Evolutionary conservation across 768 basidiomycete species (phyloP), one percentile per base, ranked within the genome.

Genomic region (Termitomyces sp.): DNA sequence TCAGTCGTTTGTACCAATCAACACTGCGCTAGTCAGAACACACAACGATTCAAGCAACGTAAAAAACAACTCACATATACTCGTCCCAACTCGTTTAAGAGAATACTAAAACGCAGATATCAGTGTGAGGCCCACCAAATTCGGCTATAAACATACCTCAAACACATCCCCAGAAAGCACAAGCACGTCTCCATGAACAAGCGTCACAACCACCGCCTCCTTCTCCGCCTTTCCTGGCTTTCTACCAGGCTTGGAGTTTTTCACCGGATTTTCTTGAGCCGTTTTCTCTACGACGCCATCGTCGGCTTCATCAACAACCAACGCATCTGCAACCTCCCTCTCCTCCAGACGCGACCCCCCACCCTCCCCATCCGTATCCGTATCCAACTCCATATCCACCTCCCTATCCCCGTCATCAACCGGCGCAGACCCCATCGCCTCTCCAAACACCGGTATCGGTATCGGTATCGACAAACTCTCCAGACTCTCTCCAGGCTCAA

Each of bases 101-200:
- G 78, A 76, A 70, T 79, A 81, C 80, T 81, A 61, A n/a, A n/a
- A n/a, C 20, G 51, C 33, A 63, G 39, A 33, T 28, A 39, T 52
- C 38, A 65, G 50, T n/a, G n/a, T n/a, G n/a, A n/a, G n/a, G n/a
- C 28, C 59, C 57, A 1, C 28, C 24, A 35, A 36, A 49, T 13
- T 38, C 45, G 13, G 52, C 36, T 36, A 58, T 54, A 55, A 52
- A 66, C 74, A n/a, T 61, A 78, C 80, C 72, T 78, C 72, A 58
- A 79, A 81, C 32, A 75, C 71, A 59, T 76, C 76, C 3, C 80
- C 80, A 54, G 70, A 73, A 60, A 81, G 66, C 24, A 80, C 68
- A 18, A 79, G 53, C 20, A 76, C 66, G 59, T 81, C 79, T 0
- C 81, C 80, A 63, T 82, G 81, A 39, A 82, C 73, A 49, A 82